These are phyloP conservation scores for Lepiota brunneoincarnata DNA, from an alignment of 768 basidiomycete genomes.

Conservation along the genomic window DNA sequence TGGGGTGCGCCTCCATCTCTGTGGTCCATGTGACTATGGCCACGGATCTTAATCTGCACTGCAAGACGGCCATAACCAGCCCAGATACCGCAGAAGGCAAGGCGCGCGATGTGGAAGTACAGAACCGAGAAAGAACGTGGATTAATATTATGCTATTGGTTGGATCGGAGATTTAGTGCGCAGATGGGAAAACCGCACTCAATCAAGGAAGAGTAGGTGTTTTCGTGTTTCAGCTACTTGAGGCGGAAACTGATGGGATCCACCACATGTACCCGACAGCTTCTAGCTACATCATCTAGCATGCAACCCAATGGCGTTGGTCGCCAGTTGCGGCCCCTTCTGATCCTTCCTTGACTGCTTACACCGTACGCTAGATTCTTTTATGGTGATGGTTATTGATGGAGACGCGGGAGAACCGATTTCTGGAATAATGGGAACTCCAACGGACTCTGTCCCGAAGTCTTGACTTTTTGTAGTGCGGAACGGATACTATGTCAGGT, in stretches of 20 bases:
- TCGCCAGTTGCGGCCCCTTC: constrained; percentile 59
- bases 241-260: background rate
- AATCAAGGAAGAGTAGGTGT: constrained; percentile 86
- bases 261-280: constrained; percentile 7
- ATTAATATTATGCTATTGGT: constrained; percentile 77
- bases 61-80: constrained; percentile 65
- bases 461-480: constrained; percentile 87
- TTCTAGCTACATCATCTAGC: constrained; percentile 80
- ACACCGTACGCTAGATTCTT: constrained; percentile 60
- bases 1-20: constrained; percentile 55
- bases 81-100: constrained; percentile 77
- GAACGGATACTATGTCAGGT: constrained; percentile 79
- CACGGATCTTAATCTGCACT: constrained; percentile 92
- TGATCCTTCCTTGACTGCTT: constrained; percentile 71
- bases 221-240: constrained; percentile 8
- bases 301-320: constrained; percentile 71
- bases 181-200: constrained; percentile 97
- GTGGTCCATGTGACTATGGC: constrained; percentile 57
- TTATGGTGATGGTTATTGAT: no score
- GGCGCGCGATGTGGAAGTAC: constrained; percentile 78
- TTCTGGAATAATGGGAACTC: constrained; percentile 52
- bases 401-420: constrained; percentile 11
- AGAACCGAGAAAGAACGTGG: constrained; percentile 96
- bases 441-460: constrained; percentile 89
- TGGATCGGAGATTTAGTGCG: constrained; percentile 88